Percentiles rank a stretch among this genome's conserved stretches.
Evolutionary conservation across 495 filamentous ascomycete genomes (phyloP).

Genomic region (Penicillium steckii): DNA sequence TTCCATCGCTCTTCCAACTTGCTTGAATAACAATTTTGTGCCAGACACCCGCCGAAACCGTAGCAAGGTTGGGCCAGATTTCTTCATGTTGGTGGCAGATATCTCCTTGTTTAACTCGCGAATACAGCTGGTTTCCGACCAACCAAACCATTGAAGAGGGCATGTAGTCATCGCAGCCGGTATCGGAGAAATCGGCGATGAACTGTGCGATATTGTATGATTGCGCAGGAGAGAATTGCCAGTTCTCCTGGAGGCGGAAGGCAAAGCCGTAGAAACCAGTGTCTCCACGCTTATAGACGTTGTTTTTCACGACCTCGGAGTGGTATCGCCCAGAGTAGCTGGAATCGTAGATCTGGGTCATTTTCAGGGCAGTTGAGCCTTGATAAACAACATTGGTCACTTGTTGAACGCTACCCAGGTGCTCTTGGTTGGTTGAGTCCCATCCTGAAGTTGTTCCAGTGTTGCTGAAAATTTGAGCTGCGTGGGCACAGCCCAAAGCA

Average conservation of each 20-base stretch:
- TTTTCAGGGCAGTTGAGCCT: constrained; percentile 47
- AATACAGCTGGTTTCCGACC: constrained; percentile 42
- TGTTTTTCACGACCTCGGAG: constrained; percentile 49
- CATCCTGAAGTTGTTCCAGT: constrained; percentile 49
- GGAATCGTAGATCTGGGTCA: constrained; percentile 51
- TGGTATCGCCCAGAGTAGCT: constrained; percentile 52
- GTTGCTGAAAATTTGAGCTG: constrained; percentile 48
- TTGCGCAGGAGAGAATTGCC: constrained; percentile 49
- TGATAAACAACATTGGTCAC: constrained; percentile 47
- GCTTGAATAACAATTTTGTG: constrained; percentile 50
- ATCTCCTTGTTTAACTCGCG: constrained; percentile 46
- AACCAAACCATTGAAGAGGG: constrained; percentile 55
- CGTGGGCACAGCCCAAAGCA: not conserved
- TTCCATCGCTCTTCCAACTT: constrained; percentile 45
- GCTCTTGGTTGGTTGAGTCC: constrained; percentile 43
- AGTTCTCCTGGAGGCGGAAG: constrained; percentile 49
- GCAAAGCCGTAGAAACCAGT: constrained; percentile 55
- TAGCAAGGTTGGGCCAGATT: constrained; percentile 29
- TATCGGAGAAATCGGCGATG: constrained; percentile 52
- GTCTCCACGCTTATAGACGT: constrained; percentile 49
- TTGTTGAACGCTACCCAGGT: constrained; percentile 42
- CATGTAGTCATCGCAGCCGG: constrained; percentile 52
- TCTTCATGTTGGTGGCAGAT: constrained; percentile 38
- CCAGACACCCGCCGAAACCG: constrained; percentile 47
- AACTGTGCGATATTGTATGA: constrained; percentile 55